These are phyloP conservation scores for Lactarius trivialis DNA, from an alignment of 768 basidiomycete species.

Conservation along the genomic window DNA sequence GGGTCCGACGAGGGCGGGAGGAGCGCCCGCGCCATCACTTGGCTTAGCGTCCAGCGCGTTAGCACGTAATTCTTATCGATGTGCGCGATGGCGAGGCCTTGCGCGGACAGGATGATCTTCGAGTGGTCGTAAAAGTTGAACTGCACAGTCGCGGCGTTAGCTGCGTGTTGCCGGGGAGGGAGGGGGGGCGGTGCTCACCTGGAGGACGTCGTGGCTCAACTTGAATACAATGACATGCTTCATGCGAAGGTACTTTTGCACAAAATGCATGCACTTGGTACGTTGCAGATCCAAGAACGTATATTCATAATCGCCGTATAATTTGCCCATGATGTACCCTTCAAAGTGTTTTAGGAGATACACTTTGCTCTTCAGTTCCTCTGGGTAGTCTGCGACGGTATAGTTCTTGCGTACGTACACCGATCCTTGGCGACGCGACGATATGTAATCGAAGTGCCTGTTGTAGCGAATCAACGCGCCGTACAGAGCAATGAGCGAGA, in stretches of 20 bases:
- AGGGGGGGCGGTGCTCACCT: conserved; percentile 50
- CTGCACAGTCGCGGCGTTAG: conserved; percentile 38
- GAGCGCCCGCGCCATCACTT: conserved; percentile 56
- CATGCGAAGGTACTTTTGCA: conserved; percentile 93
- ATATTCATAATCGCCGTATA: conserved; percentile 82
- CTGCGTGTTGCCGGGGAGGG: no score
- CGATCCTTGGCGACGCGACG: conserved; percentile 56
- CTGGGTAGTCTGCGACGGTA: conserved; percentile 63
- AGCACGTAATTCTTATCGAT: conserved; percentile 86
- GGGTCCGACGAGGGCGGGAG: conserved; percentile 38
- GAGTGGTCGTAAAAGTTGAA: conserved; percentile 99
- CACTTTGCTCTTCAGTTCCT: conserved; percentile 83
- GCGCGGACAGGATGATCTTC: conserved; percentile 82
- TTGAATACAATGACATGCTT: conserved; percentile 97
- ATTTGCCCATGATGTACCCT: conserved; percentile 84
- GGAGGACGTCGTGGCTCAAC: conserved; percentile 91
- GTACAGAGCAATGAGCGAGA: neutral
- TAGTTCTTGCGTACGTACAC: conserved; percentile 69
- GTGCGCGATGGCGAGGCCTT: conserved; percentile 75
- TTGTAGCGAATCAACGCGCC: conserved; percentile 2
- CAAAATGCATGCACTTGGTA: conserved; percentile 87
- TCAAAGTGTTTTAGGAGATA: conserved; percentile 93
- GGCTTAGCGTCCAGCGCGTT: conserved; percentile 63
- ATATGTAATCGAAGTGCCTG: conserved; percentile 88
- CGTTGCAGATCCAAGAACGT: conserved; percentile 64